phyloP scores from a whole-genome alignment of 306 rosid species.

The Quercus variabilis region DNA sequence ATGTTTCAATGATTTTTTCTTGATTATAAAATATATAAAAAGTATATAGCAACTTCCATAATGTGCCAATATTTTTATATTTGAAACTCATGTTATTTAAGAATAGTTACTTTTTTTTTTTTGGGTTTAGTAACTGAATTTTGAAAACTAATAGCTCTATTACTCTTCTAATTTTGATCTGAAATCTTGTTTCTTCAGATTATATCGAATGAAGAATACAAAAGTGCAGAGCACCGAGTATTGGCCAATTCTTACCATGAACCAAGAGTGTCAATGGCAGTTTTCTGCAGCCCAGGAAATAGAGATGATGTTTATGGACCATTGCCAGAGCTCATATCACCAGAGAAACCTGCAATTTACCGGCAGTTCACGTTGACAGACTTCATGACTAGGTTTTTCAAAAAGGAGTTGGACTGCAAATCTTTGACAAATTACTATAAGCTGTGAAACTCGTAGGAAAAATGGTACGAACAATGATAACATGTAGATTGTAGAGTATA shows the following conservation, averaged over 20 bases:
- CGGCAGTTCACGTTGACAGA: slow-evolving; percentile 41
- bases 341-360: slow-evolving; percentile 48
- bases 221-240: slow-evolving; percentile 75
- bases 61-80: too few relatives aligned
- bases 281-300: slow-evolving; percentile 50
- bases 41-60: too few relatives aligned
- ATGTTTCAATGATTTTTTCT: too few relatives aligned
- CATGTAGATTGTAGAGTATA: too few relatives aligned
- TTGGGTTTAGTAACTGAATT: not conserved
- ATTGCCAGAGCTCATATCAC: slow-evolving; percentile 60
- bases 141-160: not conserved
- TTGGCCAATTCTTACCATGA: slow-evolving; percentile 47
- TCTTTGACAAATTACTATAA: slow-evolving; percentile 29
- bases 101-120: too few relatives aligned
- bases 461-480: too few relatives aligned
- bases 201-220: slow-evolving; percentile 57
- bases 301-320: slow-evolving; percentile 63
- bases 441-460: not conserved
- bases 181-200: slow-evolving; percentile 29
- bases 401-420: slow-evolving; percentile 50
- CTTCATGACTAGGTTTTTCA: slow-evolving; percentile 54
- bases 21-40: too few relatives aligned
- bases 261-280: slow-evolving; percentile 50
- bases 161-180: not conserved
- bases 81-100: too few relatives aligned